phyloP scores from a whole-genome alignment of 163 green algal genomes.

The Trebouxiophyceae sp. region DNA sequence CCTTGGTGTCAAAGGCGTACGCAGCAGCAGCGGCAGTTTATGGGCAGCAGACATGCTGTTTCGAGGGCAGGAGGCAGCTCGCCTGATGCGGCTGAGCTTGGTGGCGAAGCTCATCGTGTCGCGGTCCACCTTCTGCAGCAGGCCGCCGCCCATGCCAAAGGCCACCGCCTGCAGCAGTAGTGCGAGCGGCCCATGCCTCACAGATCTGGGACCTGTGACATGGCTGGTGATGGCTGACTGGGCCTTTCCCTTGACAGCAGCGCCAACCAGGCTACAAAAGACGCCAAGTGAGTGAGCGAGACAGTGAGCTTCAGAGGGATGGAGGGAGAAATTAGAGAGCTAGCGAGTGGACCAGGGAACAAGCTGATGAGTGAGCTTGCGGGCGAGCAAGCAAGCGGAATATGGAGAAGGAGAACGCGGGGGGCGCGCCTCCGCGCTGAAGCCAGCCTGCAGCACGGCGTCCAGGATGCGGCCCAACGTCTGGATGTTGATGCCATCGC shows the following conservation, averaged over 20 bases:
- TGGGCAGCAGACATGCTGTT: neutral
- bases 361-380: neutral
- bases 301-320: neutral
- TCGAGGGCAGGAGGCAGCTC: neutral
- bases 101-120: constrained; percentile 89
- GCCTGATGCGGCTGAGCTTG: constrained; percentile 78
- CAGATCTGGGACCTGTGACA: neutral
- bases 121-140: constrained; percentile 80
- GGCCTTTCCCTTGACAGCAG: neutral
- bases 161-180: constrained; percentile 50
- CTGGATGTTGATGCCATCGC: constrained; percentile 53
- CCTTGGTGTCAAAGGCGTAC: no score
- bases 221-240: no score
- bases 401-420: neutral
- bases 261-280: no score
- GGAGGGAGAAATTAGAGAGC: neutral
- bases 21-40: neutral
- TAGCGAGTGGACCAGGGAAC: no score
- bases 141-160: constrained; percentile 86
- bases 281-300: no score
- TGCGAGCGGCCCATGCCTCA: no score
- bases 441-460: constrained; percentile 55
- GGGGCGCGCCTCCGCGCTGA: constrained; percentile 42
- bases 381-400: neutral
- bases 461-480: constrained; percentile 51